Conservation (phyloP, 345 rosid species). For the Diplotaxis tenuifolia region DNA sequence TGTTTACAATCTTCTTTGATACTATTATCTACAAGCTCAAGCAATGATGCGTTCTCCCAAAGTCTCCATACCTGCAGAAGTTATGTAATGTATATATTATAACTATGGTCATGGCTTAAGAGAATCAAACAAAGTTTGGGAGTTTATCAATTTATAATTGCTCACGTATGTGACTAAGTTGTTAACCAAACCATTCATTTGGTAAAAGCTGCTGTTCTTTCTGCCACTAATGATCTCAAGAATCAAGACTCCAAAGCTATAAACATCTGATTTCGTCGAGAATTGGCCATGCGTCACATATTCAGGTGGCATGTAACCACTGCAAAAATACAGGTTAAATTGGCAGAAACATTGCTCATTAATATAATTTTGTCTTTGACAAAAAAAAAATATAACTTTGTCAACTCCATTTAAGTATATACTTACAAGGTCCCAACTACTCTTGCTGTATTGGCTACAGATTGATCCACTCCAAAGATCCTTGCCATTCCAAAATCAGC, state of each 20-base stretch:
- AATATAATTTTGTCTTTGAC: background rate
- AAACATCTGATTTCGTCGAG: background rate
- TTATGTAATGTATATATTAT: background rate
- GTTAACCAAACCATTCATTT: background rate
- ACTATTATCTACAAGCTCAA: background rate
- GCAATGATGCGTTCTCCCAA: background rate
- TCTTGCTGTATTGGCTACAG: constrained; percentile 1
- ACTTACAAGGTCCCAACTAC: constrained; percentile 6
- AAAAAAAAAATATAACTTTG: background rate
- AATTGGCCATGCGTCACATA: background rate
- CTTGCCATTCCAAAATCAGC: constrained; percentile 3
- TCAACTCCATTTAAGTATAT: background rate
- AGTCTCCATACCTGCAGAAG: constrained; percentile 2
- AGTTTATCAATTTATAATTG: background rate
- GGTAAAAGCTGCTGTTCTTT: constrained; percentile 4
- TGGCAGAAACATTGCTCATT: background rate
- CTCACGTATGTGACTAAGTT: constrained; percentile 7
- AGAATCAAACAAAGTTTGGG: background rate
- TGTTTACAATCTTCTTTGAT: background rate
- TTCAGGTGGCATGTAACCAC: constrained; percentile 1
- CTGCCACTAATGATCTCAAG: background rate
- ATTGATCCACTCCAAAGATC: background rate
- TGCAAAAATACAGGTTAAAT: background rate
- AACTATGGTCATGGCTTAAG: background rate
- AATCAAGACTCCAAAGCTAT: constrained; percentile 5